Conservation (phyloP, 768 basidiomycete species). For the Chalciporus chontae region DNA sequence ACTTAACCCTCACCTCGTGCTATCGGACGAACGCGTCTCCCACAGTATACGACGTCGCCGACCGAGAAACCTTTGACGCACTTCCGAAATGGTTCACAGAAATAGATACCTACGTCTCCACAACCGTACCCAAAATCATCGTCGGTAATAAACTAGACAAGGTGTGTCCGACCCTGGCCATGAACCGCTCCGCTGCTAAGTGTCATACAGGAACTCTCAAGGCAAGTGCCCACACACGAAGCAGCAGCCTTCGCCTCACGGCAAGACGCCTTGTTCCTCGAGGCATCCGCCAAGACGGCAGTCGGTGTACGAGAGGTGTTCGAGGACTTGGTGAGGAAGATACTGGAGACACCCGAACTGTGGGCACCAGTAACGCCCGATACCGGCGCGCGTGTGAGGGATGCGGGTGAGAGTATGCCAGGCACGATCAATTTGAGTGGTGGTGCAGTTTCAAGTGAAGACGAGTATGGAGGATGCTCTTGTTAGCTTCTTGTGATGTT, state of each 20-base stretch:
- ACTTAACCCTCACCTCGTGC: not conserved
- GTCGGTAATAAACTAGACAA: slow-evolving; percentile 96
- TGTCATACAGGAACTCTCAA: slow-evolving; percentile 70
- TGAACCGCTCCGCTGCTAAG: not conserved
- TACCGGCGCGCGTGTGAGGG: slow-evolving; percentile 5
- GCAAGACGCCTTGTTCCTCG: slow-evolving; percentile 84
- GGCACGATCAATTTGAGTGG: slow-evolving; percentile 38
- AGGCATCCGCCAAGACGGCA: slow-evolving; percentile 90
- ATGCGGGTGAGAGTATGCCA: slow-evolving; percentile 34
- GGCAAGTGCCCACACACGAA: slow-evolving; percentile 79
- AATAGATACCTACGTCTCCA: slow-evolving; percentile 88
- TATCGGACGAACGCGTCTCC: not conserved
- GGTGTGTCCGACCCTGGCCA: slow-evolving; percentile 34
- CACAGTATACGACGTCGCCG: slow-evolving; percentile 92
- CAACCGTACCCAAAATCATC: slow-evolving; percentile 87
- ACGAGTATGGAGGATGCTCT: slow-evolving; percentile 27
- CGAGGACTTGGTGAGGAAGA: slow-evolving; percentile 73
- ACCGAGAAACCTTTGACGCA: slow-evolving; percentile 88
- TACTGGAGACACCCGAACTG: slow-evolving; percentile 78
- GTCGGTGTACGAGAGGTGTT: slow-evolving; percentile 78
- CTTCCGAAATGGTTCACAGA: slow-evolving; percentile 92
- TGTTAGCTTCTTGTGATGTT: slow-evolving; percentile 21
- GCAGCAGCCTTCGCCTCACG: slow-evolving; percentile 76
- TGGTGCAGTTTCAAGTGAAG: slow-evolving; percentile 11
- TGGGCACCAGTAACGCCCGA: slow-evolving; percentile 49